Conservation (phyloP, 495 filamentous ascomycete species). For the Haplographium delicatum region DNA sequence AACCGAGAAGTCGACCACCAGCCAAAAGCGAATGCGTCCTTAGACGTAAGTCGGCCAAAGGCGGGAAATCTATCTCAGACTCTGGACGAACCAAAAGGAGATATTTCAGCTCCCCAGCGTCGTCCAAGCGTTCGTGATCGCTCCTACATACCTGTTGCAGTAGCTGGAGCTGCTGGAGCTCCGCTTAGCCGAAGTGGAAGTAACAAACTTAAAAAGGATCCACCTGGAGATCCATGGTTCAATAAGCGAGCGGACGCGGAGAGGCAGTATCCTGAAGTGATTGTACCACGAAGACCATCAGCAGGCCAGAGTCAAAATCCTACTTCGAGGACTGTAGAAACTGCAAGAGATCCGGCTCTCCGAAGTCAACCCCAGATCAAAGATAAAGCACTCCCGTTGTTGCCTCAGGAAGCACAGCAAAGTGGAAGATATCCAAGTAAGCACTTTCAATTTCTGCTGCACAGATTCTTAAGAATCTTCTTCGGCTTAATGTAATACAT, state of each 20-base stretch:
- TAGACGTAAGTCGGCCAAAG: no score
- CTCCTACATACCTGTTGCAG: slow-evolving; percentile 13
- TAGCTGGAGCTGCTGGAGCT: slow-evolving; percentile 14
- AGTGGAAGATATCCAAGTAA: background rate
- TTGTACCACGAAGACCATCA: slow-evolving; percentile 6
- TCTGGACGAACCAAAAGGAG: background rate
- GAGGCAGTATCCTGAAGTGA: slow-evolving; percentile 10
- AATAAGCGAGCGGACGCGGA: slow-evolving; percentile 12
- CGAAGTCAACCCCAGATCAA: slow-evolving; percentile 15
- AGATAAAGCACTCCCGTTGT: slow-evolving; percentile 19
- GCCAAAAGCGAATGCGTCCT: no score
- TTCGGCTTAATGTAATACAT: no score
- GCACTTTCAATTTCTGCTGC: background rate
- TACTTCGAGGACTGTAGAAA: background rate
- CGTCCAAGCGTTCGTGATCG: slow-evolving; percentile 16
- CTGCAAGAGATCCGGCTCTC: slow-evolving; percentile 13
- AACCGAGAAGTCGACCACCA: slow-evolving; percentile 15
- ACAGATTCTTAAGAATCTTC: no score
- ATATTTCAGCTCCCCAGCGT: background rate
- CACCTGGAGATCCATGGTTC: slow-evolving; percentile 22
- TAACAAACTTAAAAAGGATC: slow-evolving; percentile 26
- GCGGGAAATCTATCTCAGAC: background rate
- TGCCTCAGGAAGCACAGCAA: slow-evolving; percentile 1
- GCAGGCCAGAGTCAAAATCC: background rate
- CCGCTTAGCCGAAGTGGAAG: slow-evolving; percentile 17